A percentile compares a stretch with the other conserved stretches of the same genome.
phyloP scores from a whole-genome alignment of 2,329 filamentous ascomycete species.

The Diaporthe ampelina region DNA sequence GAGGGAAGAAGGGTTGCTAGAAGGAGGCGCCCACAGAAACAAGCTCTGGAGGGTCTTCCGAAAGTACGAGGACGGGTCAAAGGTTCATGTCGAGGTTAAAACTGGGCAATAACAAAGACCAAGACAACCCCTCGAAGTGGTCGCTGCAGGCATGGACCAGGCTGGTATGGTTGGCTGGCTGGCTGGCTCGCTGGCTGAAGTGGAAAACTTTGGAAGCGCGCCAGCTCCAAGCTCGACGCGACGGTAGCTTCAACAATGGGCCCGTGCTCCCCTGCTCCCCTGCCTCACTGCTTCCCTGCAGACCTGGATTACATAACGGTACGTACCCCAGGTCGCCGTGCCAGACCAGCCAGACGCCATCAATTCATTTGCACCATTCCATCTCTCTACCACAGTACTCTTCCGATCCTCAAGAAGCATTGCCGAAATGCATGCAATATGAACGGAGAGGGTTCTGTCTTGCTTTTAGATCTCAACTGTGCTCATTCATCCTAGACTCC shows the following conservation, averaged over 20 bases:
- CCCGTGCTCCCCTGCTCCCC: not conserved
- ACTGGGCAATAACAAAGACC: slow-evolving; percentile 10
- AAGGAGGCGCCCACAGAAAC: slow-evolving; percentile 12
- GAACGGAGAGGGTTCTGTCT: too few relatives aligned
- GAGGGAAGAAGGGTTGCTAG: not conserved
- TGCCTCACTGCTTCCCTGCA: too few relatives aligned
- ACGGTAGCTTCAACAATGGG: slow-evolving; percentile 14
- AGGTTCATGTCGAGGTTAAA: slow-evolving; percentile 31
- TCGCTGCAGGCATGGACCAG: slow-evolving; percentile 28
- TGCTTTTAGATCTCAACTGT: too few relatives aligned
- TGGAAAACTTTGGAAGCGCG: slow-evolving; percentile 33
- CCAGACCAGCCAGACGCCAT: not conserved
- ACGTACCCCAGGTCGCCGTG: not conserved
- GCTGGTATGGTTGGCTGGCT: slow-evolving; percentile 17
- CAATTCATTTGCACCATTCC: not conserved
- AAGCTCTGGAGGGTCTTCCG: slow-evolving; percentile 13
- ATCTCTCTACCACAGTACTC: not conserved
- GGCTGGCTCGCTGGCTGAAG: slow-evolving; percentile 21
- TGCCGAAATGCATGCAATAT: too few relatives aligned
- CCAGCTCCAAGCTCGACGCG: slow-evolving; percentile 30
- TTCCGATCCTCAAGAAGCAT: too few relatives aligned
- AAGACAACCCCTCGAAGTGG: slow-evolving; percentile 19
- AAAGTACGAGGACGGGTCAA: slow-evolving; percentile 3
- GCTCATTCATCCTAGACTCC: not conserved
- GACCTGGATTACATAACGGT: not conserved